Conservation (phyloP, 1,284 basidiomycete genomes). For the Vanrija sp. region DNA sequence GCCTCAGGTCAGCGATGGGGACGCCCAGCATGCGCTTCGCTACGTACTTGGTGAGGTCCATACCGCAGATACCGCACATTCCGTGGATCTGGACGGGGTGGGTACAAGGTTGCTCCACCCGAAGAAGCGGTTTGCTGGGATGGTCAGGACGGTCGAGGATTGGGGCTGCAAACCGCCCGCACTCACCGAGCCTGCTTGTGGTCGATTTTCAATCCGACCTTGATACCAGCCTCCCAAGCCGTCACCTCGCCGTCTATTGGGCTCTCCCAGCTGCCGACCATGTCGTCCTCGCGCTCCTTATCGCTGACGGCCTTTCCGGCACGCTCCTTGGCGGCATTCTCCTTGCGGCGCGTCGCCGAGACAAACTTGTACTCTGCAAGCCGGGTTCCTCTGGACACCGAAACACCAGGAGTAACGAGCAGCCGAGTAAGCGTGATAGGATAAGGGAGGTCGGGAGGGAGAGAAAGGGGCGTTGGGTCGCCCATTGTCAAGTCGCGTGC, state of each 20-base stretch:
- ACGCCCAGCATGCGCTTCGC: too few relatives aligned
- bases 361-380: slow-evolving; percentile 74
- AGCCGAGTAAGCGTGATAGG: slow-evolving; percentile 71
- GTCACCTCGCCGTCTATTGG: slow-evolving; percentile 63
- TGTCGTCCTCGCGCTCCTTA: slow-evolving; percentile 56
- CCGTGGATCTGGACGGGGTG: slow-evolving; percentile 90
- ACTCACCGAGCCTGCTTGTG: slow-evolving; percentile 30
- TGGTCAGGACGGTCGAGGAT: not conserved
- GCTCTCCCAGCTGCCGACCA: slow-evolving; percentile 83
- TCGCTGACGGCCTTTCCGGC: slow-evolving; percentile 19
- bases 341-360: slow-evolving; percentile 23
- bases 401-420: slow-evolving; percentile 52
- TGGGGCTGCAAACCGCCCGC: not conserved
- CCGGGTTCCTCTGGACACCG: slow-evolving; percentile 64
- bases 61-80: slow-evolving; percentile 88
- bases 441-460: slow-evolving; percentile 69
- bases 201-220: slow-evolving; percentile 33
- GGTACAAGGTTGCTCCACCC: slow-evolving; percentile 79
- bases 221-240: slow-evolving; percentile 39
- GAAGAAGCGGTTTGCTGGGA: slow-evolving; percentile 56
- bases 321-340: slow-evolving; percentile 13
- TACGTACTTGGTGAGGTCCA: slow-evolving; percentile 83
- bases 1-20: slow-evolving; percentile 2
- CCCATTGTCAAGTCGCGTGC: slow-evolving; percentile 22
- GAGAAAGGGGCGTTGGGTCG: slow-evolving; percentile 42